Conservation (phyloP, 352 stramenopile genomes). For the Globisporangium paroecandrum region DNA sequence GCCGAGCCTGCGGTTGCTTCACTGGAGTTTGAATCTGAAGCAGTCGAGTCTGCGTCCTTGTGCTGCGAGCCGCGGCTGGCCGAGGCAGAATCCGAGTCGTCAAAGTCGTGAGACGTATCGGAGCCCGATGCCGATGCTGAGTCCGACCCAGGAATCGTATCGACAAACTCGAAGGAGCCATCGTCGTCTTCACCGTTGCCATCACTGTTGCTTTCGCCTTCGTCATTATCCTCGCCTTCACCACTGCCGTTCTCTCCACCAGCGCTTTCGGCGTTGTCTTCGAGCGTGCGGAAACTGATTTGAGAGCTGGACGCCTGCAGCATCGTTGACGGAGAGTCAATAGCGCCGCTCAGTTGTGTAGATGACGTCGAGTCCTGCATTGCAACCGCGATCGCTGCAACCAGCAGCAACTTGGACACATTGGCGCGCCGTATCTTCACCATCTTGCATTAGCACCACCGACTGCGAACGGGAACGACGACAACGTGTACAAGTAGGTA, state of each 20-base stretch:
- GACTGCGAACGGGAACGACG: neutral
- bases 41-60: neutral
- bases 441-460: neutral
- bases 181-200: neutral
- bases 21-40: neutral
- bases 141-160: constrained; percentile 1
- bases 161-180: constrained; percentile 11
- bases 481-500: neutral
- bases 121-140: neutral
- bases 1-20: neutral
- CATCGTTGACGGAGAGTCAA: neutral
- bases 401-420: neutral
- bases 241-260: neutral
- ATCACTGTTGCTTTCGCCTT: neutral
- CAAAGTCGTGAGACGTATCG: neutral
- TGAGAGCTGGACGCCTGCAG: neutral
- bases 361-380: neutral
- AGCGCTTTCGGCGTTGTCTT: neutral
- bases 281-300: neutral
- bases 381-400: neutral
- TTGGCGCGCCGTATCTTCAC: neutral
- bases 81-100: neutral
- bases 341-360: neutral
- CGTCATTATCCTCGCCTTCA: neutral
- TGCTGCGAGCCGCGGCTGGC: neutral